A percentile compares a stretch with the other conserved stretches of the same genome.
phyloP scores from a whole-genome alignment of 768 basidiomycete species.

The Tremella fuciformis region DNA sequence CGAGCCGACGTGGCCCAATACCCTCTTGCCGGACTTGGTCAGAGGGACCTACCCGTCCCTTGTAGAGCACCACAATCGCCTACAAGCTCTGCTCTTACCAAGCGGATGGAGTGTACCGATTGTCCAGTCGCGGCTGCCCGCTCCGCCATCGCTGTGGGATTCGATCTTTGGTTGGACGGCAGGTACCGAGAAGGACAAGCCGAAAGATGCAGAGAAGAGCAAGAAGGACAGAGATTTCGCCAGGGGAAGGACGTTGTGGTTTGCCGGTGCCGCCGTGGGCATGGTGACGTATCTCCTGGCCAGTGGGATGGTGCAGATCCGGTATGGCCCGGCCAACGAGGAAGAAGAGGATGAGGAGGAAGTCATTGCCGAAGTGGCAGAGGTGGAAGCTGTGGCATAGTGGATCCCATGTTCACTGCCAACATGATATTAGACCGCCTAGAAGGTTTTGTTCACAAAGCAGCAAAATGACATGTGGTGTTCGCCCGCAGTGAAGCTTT shows the following conservation, averaged over 20 bases:
- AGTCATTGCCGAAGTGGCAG: slow-evolving; percentile 11
- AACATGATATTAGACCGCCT: too few relatives aligned
- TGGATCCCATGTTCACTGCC: too few relatives aligned
- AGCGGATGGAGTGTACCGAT: not conserved
- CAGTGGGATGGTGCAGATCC: slow-evolving; percentile 32
- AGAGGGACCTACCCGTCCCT: slow-evolving; percentile 24
- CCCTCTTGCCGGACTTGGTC: slow-evolving; percentile 26
- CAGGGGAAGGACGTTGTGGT: slow-evolving; percentile 44
- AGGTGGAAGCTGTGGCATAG: slow-evolving; percentile 15
- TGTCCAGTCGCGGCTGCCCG: not conserved
- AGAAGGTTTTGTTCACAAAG: slow-evolving; percentile 11
- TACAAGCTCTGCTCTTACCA: slow-evolving; percentile 21
- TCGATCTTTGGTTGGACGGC: not conserved
- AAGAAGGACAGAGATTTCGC: slow-evolving; percentile 35
- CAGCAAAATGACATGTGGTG: not conserved
- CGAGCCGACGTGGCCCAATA: slow-evolving; percentile 30
- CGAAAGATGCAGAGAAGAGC: slow-evolving; percentile 11
- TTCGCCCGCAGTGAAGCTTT: too few relatives aligned
- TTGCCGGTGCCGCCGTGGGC: slow-evolving; percentile 28
- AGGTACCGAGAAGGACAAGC: not conserved
- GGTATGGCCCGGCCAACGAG: slow-evolving; percentile 13
- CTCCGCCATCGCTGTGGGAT: not conserved
- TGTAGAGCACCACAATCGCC: slow-evolving; percentile 27
- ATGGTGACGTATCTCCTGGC: slow-evolving; percentile 44
- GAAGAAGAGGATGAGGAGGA: slow-evolving; percentile 19